phyloP scores from a whole-genome alignment of 2,329 filamentous ascomycete genomes.

The Aspergillus thermomutatus region DNA sequence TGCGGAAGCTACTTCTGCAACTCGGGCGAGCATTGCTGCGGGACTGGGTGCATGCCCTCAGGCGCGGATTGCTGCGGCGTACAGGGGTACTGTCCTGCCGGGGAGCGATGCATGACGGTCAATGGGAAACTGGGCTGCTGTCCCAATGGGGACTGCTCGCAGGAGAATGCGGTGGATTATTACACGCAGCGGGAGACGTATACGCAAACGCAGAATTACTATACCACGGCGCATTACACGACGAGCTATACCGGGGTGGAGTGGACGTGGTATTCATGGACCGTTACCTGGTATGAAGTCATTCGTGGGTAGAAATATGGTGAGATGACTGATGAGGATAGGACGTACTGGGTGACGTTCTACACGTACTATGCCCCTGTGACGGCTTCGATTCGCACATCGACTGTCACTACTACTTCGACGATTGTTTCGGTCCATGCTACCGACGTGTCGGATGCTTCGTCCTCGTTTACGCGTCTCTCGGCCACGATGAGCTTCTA shows the following conservation, averaged over 20 bases:
- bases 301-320: not conserved
- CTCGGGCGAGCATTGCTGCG: not conserved
- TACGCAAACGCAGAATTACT: not conserved
- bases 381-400: not conserved
- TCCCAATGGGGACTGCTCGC: not conserved
- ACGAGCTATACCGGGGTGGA: not conserved
- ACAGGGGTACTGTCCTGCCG: not conserved
- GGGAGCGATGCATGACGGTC: not conserved
- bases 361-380: not conserved
- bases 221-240: not conserved
- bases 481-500: not conserved
- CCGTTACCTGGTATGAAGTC: not conserved
- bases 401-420: not conserved
- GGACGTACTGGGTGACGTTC: not conserved
- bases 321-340: not conserved
- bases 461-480: not conserved
- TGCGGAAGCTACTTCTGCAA: not conserved
- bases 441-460: not conserved
- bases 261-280: not conserved
- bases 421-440: not conserved
- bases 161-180: not conserved
- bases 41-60: not conserved
- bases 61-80: not conserved
- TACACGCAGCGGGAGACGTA: not conserved
- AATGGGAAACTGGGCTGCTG: not conserved